Evolutionary conservation across 75 land plant species (phyloP), one percentile per base, ranked within the genome.

Genomic region (Larix kaempferi): DNA sequence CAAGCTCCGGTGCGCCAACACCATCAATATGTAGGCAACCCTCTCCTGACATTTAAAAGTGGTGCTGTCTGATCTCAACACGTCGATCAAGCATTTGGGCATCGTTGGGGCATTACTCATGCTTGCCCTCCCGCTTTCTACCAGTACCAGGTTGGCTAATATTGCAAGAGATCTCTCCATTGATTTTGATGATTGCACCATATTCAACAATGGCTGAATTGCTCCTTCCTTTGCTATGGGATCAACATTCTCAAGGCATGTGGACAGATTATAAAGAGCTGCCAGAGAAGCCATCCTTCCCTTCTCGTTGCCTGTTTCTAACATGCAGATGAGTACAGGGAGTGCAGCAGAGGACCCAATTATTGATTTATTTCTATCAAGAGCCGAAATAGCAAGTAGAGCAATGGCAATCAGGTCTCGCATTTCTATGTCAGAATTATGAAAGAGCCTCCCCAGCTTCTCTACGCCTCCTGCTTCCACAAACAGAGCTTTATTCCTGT

Each of bases 11-110:
- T 92, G 93, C 6, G 93, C 94, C 13, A 92, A 37, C 57, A 95
- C 82, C 98, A 95, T 92, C 64, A 95, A 80, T 2, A 95, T 59
- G 61, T 95, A 95, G 19, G 87, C 84, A 21, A 88, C 86, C 10
- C 84, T 76, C 75, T 95, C 98, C 80, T 90, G 91, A 72, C 89
- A 90, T 64, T 86, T 90, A 1, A 2, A 57, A 8, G 86, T 76
- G 12, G 57, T 72, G 12, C 84, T 83, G 2, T 80, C 86, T 90
- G 88, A 86, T 60, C 83, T 72, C 73, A 95, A 15, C 10, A 83
- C 82, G 64, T 84, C 89, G 5, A 94, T 82, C 35, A 92, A 55
- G 14, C 55, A 49, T 10, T 83, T 75, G 0, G 89, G 84, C 23
- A 85, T 82, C 62, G 73, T 64, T 4, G 78, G 75, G n/a, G 82